Base-by-base conservation (phyloP, 768 basidiomycete species). In the Naganishia vishniacii region DNA sequence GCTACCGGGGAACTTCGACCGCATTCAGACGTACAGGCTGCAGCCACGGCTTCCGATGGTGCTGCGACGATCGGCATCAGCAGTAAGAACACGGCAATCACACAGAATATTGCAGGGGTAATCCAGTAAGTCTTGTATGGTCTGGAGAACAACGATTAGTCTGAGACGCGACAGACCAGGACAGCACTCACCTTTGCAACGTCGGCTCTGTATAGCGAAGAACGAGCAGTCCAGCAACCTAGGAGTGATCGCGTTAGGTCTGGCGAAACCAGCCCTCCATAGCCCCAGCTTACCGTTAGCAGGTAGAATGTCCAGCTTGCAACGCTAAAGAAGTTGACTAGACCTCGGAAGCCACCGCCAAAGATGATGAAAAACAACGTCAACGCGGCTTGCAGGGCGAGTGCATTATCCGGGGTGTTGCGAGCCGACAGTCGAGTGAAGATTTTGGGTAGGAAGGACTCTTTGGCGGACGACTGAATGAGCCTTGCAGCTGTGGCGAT, bases 41-140 rank as follows among this genome's bases (percentile, higher is more conserved):
- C 93, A 8, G 91, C 86, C 6, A 89, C 75, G 0, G 93, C 91
- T 74, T 94, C 88, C 15, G 86, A 79, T 7, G 94, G 94, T 23
- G 93, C 92, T 3, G 94, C 94, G 62, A 93, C 86, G 56, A 94
- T 81, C 1, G 93, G 92, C 90, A 99, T 94, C 71, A 86, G 88
- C 11, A 99, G 80, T 59, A 98, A 81, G 78, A 93, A 93, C 56
- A 91, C 79, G 2, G 91, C 90, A 12, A 92, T 90, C 32, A 82
- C 86, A 71, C 91, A 94, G 77, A 98, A 98, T 4, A 81, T 84
- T 31, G 97, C 80, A 1, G 94, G 94, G 0, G 94, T 97, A 40
- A 84, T 82, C 34, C 95, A 87, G 86, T 87, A 95, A 5, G 91
- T 88, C 71, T 84, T 88, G 75, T 98, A 98, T 1, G 94, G 94